Conservation (phyloP, 768 basidiomycete genomes). For the Dioszegia crocea region DNA sequence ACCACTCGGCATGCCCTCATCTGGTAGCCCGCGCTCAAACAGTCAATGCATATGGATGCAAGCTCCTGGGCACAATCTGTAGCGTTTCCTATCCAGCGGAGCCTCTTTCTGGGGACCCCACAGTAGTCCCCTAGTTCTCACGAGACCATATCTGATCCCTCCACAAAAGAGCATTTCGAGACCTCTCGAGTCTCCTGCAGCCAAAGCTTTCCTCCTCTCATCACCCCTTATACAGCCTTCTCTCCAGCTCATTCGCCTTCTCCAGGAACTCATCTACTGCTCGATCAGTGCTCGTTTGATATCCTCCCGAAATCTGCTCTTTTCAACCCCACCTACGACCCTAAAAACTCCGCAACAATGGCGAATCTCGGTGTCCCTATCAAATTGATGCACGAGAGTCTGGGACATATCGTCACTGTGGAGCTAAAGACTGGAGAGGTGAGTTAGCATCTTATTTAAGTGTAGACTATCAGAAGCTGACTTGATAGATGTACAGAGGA, state of each 20-base stretch:
- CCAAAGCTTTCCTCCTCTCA: not conserved
- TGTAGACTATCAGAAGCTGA: slow-evolving; percentile 7
- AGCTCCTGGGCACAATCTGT: too few species aligned
- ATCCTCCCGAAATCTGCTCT: not conserved
- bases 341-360: slow-evolving; percentile 25
- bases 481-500: slow-evolving; percentile 69
- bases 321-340: not conserved
- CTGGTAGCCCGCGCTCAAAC: too few species aligned
- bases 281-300: not conserved
- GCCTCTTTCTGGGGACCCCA: too few species aligned
- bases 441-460: slow-evolving; percentile 12
- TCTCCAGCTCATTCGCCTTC: not conserved
- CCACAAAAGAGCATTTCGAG: not conserved
- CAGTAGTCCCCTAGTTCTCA: too few species aligned
- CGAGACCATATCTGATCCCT: too few species aligned
- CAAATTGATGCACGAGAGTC: slow-evolving; percentile 90
- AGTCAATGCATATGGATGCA: too few species aligned
- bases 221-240: not conserved
- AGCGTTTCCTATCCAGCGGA: too few species aligned
- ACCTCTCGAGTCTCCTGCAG: not conserved
- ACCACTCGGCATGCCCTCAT: too few species aligned
- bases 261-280: not conserved
- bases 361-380: slow-evolving; percentile 76
- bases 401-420: slow-evolving; percentile 95
- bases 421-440: slow-evolving; percentile 94